Evolutionary conservation across 208 protist species (phyloP), one percentile per base, ranked within the genome.

Genomic region (Acanthamoeba sp.): DNA sequence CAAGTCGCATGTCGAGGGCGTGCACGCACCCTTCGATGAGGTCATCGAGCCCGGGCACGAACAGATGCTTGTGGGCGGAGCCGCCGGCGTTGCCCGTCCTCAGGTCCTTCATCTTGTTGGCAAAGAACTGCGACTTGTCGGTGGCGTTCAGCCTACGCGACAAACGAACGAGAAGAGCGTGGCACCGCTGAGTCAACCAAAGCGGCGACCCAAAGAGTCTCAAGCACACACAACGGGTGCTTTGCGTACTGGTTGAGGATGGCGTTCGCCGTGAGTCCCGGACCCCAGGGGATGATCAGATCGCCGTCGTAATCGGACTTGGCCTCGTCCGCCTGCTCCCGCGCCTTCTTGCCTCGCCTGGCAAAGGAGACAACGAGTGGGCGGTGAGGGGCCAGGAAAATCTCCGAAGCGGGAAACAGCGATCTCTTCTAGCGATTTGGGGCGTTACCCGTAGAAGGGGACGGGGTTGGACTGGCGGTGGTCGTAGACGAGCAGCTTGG

Each of bases 71-170:
- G 59, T 91, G 84, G 36, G 59, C 32, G 38, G 59, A 16, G 22
- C 50, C 36, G 6, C 36, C 36, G 48, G 27, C 38, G 16, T 66
- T 66, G 50, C 59, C 50, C 14, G 55, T 27, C 6, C n/a, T 66
- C 27, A 91, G 45, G 84, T 66, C 52, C 50, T 48, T 62, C 50
- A 91, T 66, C 34, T 71, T 91, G 84, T 91, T 62, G 38, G 84
- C 84, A 40, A 91, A 91, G 59, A 91, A 91, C 84, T 91, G 84
- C 32, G 84, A 91, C 84, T 91, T 91, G 59, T 91, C 84, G 32
- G 50, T 91, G 34, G 84, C 84, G 40, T 91, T 91, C 24, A 91
- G 24, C 34, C 59, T 84, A 22, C 48, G 48, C 48, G 55, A 52
- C 18, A 52, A 16, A 52, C 7, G 48, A 6, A 10, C 48, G 18